Evolutionary conservation across 2,329 filamentous ascomycete species (phyloP).

Genomic region (Verruconis gallopava): DNA sequence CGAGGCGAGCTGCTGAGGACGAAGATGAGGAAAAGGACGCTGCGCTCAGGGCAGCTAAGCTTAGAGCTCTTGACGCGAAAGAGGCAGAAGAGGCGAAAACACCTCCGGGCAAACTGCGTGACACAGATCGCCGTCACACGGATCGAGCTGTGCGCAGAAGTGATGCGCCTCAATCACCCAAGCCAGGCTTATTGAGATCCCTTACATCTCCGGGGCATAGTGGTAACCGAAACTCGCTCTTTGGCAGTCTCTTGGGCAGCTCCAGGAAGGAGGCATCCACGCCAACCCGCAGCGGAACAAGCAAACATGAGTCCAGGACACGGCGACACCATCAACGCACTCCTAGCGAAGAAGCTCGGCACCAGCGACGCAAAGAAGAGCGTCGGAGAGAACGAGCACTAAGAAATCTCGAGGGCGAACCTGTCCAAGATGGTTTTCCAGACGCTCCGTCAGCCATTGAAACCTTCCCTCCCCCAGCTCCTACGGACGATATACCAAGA

Average conservation of each 20-base stretch:
- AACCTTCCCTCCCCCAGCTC: no score
- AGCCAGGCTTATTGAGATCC: conserved; percentile 6
- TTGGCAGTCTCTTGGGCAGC: conserved; percentile 3
- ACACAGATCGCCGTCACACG: conserved; percentile 2
- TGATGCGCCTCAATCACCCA: neutral
- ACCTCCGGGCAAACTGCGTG: neutral
- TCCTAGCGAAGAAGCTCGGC: conserved; percentile 5
- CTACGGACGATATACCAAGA: no score
- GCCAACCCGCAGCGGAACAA: neutral
- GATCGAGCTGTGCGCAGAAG: conserved; percentile 1
- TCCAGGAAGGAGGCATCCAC: neutral
- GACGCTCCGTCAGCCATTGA: no score
- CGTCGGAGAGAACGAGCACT: conserved; percentile 5
- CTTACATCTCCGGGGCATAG: neutral
- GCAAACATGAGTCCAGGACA: neutral
- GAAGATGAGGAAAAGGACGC: conserved; percentile 5
- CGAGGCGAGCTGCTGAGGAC: conserved; percentile 6
- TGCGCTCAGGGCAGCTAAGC: neutral
- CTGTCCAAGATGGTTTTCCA: no score
- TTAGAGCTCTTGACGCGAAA: conserved; percentile 4
- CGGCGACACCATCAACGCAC: conserved; percentile 4
- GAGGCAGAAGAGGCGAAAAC: neutral
- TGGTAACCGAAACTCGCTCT: conserved; percentile 2
- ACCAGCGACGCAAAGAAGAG: conserved; percentile 6
- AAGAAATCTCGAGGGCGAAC: conserved; percentile 4